Evolutionary conservation across 2,329 filamentous ascomycete genomes (phyloP), one percentile per base, ranked within the genome.

Genomic region (Aspergillus terreus): DNA sequence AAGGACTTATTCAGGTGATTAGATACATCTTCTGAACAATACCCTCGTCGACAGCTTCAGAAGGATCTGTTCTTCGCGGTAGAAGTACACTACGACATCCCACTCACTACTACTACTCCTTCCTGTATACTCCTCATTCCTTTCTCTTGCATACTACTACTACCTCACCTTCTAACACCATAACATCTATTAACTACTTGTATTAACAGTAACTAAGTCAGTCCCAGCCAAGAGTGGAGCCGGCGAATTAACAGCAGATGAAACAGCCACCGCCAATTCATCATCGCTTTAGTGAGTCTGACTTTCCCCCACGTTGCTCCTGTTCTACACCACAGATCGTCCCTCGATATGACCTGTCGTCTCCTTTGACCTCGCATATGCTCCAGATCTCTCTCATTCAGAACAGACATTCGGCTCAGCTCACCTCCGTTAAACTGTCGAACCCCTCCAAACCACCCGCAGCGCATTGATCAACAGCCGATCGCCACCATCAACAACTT

Each of bases 281-380:
- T 36, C 33, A 17, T n/a, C 14, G 7, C 21, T 23, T 23, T 23
- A 23, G 4, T 6, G 6, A 23, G 19, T 19, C 19, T 19, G 19
- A 19, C 19, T 23, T 17, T 38, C 35, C 35, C 35, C 15, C 35
- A 14, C 27, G 27, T 9, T 19, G 19, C 19, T 19, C 6, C 7
- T n/a, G 2, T 11, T 38, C 35, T 11, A 19, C 23, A 23, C 23
- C 4, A 23, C 23, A 23, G 14, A 17, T 38, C 14, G 12, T 38
- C 35, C 15, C 33, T 35, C 4, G 7, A 15, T 14, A 38, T 21
- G 46, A 57, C 32, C 49, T 48, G 25, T 46, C 51, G 12, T 36
- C 51, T 30, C 10, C 14, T 38, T 38, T 38, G 11, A 38, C 11
- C 35, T 38, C 27, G 27, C 27, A 30, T 30, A 30, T 30, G 6